These are phyloP conservation scores for Camelina laxa DNA, from an alignment of 345 rosid species.

Conservation along the genomic window DNA sequence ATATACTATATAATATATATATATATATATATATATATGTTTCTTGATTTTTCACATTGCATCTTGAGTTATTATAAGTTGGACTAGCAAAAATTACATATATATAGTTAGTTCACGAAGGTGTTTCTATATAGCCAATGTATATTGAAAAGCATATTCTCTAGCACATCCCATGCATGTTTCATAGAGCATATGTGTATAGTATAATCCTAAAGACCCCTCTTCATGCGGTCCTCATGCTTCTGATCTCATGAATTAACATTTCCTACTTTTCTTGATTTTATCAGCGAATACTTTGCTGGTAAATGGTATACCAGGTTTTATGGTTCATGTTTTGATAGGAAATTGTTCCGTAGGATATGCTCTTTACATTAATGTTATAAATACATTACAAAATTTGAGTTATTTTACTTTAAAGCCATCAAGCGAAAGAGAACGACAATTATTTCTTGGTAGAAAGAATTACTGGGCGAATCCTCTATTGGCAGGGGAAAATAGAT, in stretches of 20 bases:
- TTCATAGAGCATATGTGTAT: slow-evolving; percentile 38
- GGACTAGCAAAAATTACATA: slow-evolving; percentile 3
- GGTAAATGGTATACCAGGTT: not conserved
- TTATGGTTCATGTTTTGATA: slow-evolving; percentile 23
- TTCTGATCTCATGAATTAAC: slow-evolving; percentile 23
- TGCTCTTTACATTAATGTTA: slow-evolving; percentile 24
- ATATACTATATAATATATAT: not conserved
- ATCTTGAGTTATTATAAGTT: slow-evolving; percentile 23
- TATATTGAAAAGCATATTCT: slow-evolving; percentile 33
- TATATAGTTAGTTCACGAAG: slow-evolving; percentile 32
- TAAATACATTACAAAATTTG: slow-evolving; percentile 16
- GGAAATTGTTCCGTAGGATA: slow-evolving; percentile 36
- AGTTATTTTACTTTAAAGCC: slow-evolving; percentile 2
- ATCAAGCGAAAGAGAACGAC: slow-evolving; percentile 9
- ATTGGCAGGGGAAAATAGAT: slow-evolving; percentile 35
- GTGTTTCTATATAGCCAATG: slow-evolving; percentile 8
- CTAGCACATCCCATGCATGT: slow-evolving; percentile 30
- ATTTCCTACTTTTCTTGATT: not conserved
- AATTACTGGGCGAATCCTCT: slow-evolving; percentile 41
- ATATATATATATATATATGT: not conserved
- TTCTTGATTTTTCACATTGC: slow-evolving; percentile 11
- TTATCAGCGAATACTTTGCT: slow-evolving; percentile 3
- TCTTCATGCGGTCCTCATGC: slow-evolving; percentile 33
- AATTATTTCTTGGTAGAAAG: slow-evolving; percentile 19
- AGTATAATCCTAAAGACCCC: slow-evolving; percentile 37